Conservation (phyloP, 306 rosid genomes). For the Neltuma alba region DNA sequence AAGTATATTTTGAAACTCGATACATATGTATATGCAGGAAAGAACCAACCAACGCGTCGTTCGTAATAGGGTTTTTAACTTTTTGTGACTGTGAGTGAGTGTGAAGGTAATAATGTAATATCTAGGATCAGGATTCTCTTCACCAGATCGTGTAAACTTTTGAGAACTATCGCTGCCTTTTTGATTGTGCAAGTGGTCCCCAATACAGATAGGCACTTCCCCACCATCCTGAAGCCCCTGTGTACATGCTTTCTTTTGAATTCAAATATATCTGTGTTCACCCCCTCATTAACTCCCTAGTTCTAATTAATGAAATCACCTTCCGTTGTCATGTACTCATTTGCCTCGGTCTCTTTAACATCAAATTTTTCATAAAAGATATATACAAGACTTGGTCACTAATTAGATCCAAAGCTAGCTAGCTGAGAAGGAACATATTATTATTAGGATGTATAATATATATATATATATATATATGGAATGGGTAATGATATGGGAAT, state of each 20-base stretch:
- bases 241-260: neutral
- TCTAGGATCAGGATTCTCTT: neutral
- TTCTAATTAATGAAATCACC: neutral
- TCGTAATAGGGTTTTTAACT: neutral
- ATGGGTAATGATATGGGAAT: neutral
- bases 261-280: neutral
- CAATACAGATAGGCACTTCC: neutral
- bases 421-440: neutral
- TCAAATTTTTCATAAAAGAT: neutral
- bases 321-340: neutral
- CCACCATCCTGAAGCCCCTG: neutral
- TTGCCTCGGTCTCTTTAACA: neutral
- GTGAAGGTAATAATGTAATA: neutral
- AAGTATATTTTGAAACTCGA: neutral
- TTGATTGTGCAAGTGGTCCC: constrained; percentile 15
- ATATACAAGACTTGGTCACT: neutral
- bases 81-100: neutral
- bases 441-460: too few relatives aligned
- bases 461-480: too few relatives aligned
- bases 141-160: neutral
- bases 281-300: neutral
- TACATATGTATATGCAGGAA: neutral
- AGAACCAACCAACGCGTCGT: neutral
- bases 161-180: neutral
- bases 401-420: neutral